Evolutionary conservation across 2,329 filamentous ascomycete genomes (phyloP).

Genomic region (Zasmidium citrigriseum): DNA sequence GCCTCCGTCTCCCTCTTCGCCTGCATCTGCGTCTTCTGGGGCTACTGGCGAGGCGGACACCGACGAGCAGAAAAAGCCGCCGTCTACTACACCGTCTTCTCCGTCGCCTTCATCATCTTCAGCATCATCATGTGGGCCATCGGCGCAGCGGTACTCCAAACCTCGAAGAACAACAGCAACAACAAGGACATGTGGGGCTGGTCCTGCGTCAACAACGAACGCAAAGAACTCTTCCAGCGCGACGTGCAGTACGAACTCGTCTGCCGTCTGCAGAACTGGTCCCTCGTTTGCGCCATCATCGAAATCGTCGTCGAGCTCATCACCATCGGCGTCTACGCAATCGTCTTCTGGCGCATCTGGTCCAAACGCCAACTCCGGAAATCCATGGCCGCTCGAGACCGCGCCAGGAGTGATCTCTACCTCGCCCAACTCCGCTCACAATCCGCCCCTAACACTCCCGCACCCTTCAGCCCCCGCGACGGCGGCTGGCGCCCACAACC

Average conservation of each 20-base stretch:
- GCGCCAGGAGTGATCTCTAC: slow-evolving; percentile 91
- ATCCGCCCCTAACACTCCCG: slow-evolving; percentile 89
- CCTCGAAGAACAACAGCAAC: slow-evolving; percentile 68
- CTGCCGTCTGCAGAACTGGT: slow-evolving; percentile 94
- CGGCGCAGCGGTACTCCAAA: slow-evolving; percentile 81
- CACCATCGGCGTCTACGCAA: slow-evolving; percentile 86
- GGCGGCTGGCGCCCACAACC: slow-evolving; percentile 51
- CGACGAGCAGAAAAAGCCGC: slow-evolving; percentile 85
- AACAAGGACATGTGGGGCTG: slow-evolving; percentile 97
- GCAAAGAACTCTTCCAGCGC: slow-evolving; percentile 69
- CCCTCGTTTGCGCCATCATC: slow-evolving; percentile 93
- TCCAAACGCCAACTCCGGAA: slow-evolving; percentile 93
- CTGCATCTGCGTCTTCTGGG: slow-evolving; percentile 77
- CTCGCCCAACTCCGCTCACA: slow-evolving; percentile 69
- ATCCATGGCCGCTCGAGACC: slow-evolving; percentile 94
- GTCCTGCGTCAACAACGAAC: slow-evolving; percentile 89
- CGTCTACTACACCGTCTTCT: slow-evolving; percentile 93
- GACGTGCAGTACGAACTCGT: slow-evolving; percentile 87
- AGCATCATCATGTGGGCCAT: slow-evolving; percentile 90
- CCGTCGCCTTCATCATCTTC: slow-evolving; percentile 89
- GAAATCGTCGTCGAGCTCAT: slow-evolving; percentile 91
- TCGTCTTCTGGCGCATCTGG: slow-evolving; percentile 97
- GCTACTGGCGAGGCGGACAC: slow-evolving; percentile 88
- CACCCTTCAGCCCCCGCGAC: slow-evolving; percentile 60
- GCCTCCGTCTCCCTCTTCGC: slow-evolving; percentile 78